Base-by-base conservation (phyloP, 2,329 filamentous ascomycete species). In the Geosmithia flava region DNA sequence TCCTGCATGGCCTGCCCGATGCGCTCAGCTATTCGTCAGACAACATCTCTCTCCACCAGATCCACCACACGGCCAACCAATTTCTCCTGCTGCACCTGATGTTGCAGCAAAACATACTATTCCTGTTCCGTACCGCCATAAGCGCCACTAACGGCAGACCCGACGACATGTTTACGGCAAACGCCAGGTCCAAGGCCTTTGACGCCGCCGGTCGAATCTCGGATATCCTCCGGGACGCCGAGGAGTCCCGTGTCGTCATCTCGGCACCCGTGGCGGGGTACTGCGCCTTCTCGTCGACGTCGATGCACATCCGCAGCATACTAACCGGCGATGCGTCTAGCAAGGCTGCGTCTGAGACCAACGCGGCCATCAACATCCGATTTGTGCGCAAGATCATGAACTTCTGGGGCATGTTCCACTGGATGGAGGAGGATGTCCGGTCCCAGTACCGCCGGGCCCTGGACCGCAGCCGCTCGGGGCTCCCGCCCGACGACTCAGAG, bases 321-420 rank as follows among this genome's bases (percentile, higher is more conserved):
- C 94, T 95, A 60, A 93, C 88, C 3, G 87, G 87, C 52, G 90
- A 94, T 54, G 69, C 81, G 15, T 69, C 78, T 11, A 75, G 94
- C 46, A 87, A 95, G 61, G 75, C 78, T 13, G 77, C 79, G 8
- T 88, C 87, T 8, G 95, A 94, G 66, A 80, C 82, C 53, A 90
- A 95, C 58, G 71, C 96, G 16, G 81, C 85, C 1, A 86, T 83
- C 53, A 97, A 95, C 54, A 85, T 97, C 57, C 87, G 85, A 58
- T 97, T 93, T 57, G 68, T 98, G 43, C 84, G 85, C 48, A 93
- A 87, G 65, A 95, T 97, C 87, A 96, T 95, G 71, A 87, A 87
- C 51, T 90, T 93, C 58, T 98, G 93, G 93, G 93, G 91, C 51
- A 95, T 96, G 85, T 96, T 97, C 60, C 87, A 95, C 61, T 96